phyloP scores from a whole-genome alignment of 2,329 filamentous ascomycete species.

The Microcyclospora pomicola region DNA sequence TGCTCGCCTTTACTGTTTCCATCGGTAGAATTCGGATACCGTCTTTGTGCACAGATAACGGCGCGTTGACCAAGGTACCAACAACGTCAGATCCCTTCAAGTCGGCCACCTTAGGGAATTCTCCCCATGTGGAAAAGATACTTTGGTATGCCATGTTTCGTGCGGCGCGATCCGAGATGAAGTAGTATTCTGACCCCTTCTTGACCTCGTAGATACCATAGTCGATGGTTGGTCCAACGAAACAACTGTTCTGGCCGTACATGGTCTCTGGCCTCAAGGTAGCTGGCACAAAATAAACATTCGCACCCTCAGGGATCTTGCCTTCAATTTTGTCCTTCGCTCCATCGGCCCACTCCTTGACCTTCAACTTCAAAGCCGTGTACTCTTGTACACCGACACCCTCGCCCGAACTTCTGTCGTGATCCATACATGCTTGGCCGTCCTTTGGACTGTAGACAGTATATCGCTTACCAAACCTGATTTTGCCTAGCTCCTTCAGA shows the following conservation, averaged over 20 bases:
- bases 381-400: conserved; percentile 82
- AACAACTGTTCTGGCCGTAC: conserved; percentile 96
- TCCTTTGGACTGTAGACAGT: conserved; percentile 89
- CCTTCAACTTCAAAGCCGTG: conserved; percentile 78
- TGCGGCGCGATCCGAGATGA: conserved; percentile 69
- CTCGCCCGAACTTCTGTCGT: conserved; percentile 69
- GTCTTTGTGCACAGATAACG: conserved; percentile 70
- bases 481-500: conserved; percentile 76
- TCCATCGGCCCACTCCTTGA: conserved; percentile 73
- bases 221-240: conserved; percentile 76
- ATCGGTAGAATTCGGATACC: conserved; percentile 86
- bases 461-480: conserved; percentile 85
- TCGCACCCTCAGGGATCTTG: conserved; percentile 64
- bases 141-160: conserved; percentile 96
- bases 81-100: conserved; percentile 67
- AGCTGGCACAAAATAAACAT: conserved; percentile 80
- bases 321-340: conserved; percentile 58
- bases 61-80: conserved; percentile 79
- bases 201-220: conserved; percentile 75
- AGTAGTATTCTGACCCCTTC: conserved; percentile 54
- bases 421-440: conserved; percentile 75
- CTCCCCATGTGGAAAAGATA: conserved; percentile 64
- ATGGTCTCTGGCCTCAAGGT: conserved; percentile 94
- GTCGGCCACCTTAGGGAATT: conserved; percentile 60
- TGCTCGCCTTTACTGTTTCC: conserved; percentile 81